phyloP scores from a whole-genome alignment of 2,329 filamentous ascomycete genomes.

The Xylariaceae sp. region DNA sequence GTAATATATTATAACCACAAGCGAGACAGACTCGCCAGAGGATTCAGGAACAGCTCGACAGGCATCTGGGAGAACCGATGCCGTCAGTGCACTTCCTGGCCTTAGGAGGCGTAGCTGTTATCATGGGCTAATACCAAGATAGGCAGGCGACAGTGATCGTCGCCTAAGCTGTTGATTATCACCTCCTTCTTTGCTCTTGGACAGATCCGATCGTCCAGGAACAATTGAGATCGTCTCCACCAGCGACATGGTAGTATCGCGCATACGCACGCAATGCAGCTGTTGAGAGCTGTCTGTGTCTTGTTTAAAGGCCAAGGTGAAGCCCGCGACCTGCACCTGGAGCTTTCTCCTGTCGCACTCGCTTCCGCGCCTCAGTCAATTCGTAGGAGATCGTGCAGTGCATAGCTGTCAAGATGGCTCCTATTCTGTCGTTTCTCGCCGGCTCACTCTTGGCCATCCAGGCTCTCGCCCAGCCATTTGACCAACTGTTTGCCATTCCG shows the following conservation, averaged over 20 bases:
- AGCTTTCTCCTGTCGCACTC: background rate
- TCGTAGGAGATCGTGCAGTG: constrained; percentile 5
- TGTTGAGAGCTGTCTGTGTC: no score
- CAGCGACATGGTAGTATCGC: background rate
- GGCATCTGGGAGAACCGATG: no score
- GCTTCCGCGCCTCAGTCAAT: constrained; percentile 32
- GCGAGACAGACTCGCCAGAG: no score
- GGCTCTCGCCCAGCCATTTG: constrained; percentile 20
- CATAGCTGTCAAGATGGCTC: constrained; percentile 36
- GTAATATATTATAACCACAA: no score
- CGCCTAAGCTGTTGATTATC: constrained; percentile 1
- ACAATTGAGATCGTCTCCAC: constrained; percentile 1
- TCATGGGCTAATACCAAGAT: constrained; percentile 18
- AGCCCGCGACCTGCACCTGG: no score
- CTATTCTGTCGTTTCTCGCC: constrained; percentile 17
- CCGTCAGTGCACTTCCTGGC: no score
- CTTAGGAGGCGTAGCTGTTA: constrained; percentile 6
- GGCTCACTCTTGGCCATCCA: constrained; percentile 17
- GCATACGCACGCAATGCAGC: no score
- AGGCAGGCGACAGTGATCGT: constrained; percentile 38
- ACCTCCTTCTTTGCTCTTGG: background rate
- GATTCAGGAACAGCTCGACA: no score
- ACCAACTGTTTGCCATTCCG: constrained; percentile 14
- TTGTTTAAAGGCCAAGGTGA: no score
- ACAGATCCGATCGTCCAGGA: constrained; percentile 34